These are phyloP conservation scores for Calonectria leucothoes DNA, from an alignment of 2,329 filamentous ascomycete genomes.

Conservation along the genomic window DNA sequence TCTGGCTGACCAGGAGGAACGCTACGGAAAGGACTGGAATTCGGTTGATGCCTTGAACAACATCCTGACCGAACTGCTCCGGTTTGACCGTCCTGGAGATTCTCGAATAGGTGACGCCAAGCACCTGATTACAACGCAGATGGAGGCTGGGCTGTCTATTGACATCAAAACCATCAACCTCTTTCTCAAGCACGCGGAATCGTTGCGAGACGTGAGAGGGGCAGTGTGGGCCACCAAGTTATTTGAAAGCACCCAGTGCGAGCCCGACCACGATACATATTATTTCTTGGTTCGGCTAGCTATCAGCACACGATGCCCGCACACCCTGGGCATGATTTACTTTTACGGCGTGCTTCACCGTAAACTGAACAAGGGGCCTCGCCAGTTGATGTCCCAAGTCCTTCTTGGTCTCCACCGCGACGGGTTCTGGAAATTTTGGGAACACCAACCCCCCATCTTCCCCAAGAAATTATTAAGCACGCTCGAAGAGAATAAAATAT, in stretches of 20 bases:
- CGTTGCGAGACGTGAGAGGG: constrained; percentile 44
- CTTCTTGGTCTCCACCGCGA: constrained; percentile 40
- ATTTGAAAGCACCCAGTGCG: constrained; percentile 28
- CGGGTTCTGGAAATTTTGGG: constrained; percentile 40
- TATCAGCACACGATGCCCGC: constrained; percentile 44
- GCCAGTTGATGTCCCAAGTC: constrained; percentile 38
- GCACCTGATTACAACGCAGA: constrained; percentile 40
- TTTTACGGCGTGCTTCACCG: constrained; percentile 48
- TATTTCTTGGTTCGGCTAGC: constrained; percentile 52
- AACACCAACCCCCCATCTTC: constrained; percentile 43
- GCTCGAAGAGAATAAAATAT: constrained; percentile 34
- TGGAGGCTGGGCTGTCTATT: constrained; percentile 38
- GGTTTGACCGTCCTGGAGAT: constrained; percentile 47
- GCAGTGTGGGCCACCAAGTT: constrained; percentile 46
- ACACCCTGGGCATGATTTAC: constrained; percentile 45
- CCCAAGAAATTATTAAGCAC: constrained; percentile 37
- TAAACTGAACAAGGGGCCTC: constrained; percentile 40
- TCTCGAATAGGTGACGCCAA: constrained; percentile 42
- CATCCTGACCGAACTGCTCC: constrained; percentile 56
- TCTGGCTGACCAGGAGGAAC: constrained; percentile 51
- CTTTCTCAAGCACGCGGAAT: constrained; percentile 48
- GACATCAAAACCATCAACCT: constrained; percentile 50
- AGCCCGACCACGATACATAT: constrained; percentile 49
- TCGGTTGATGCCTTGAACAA: constrained; percentile 49
- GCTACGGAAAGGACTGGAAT: constrained; percentile 62